These are phyloP conservation scores for Ophiocordyceps camponoti-floridani DNA, from an alignment of 2,329 filamentous ascomycete species.

Conservation along the genomic window DNA sequence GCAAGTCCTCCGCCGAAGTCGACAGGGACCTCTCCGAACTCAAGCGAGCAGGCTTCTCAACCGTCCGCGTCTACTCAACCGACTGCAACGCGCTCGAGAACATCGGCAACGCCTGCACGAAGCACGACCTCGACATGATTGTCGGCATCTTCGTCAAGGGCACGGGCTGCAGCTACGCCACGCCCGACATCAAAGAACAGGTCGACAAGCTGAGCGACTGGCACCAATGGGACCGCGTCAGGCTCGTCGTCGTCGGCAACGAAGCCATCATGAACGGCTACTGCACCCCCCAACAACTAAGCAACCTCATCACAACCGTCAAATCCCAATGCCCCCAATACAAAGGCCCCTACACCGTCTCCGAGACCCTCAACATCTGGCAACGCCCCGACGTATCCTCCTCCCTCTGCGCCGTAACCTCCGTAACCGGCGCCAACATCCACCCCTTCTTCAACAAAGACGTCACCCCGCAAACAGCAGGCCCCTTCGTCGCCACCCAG, in stretches of 20 bases:
- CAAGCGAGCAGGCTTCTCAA: conserved; percentile 46
- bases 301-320: conserved; percentile 49
- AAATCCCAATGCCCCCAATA: conserved; percentile 55
- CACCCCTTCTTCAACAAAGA: conserved; percentile 85
- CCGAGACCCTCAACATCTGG: conserved; percentile 71
- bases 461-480: conserved; percentile 45
- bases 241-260: conserved; percentile 76
- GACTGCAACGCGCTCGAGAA: conserved; percentile 71
- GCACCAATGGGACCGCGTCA: conserved; percentile 57
- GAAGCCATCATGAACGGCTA: conserved; percentile 68
- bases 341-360: conserved; percentile 60
- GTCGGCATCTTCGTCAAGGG: conserved; percentile 72
- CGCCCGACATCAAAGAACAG: conserved; percentile 51
- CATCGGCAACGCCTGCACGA: conserved; percentile 51
- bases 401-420: conserved; percentile 53
- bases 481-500: conserved; percentile 58
- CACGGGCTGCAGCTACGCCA: conserved; percentile 37
- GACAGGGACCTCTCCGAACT: conserved; percentile 42
- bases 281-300: conserved; percentile 46
- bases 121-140: conserved; percentile 60
- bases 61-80: conserved; percentile 74
- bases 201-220: conserved; percentile 55
- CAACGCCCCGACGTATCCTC: conserved; percentile 38
- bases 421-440: conserved; percentile 71
- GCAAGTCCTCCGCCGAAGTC: conserved; percentile 46